Evolutionary conservation across 2,329 filamentous ascomycete genomes (phyloP).

Genomic region (Anthostomella pinea): DNA sequence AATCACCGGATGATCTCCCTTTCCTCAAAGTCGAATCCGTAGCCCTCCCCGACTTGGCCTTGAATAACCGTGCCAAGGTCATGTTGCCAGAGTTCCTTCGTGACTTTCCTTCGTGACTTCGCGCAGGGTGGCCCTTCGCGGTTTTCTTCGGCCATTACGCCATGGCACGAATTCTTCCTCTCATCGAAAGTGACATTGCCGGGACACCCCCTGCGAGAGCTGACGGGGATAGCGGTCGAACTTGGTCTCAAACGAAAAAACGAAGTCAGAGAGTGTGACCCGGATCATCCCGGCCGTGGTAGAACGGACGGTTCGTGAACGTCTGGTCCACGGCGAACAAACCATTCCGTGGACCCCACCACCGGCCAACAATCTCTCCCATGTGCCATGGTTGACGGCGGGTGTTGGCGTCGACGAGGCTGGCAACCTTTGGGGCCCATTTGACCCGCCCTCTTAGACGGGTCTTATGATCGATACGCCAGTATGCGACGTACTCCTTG

Average conservation of each 20-base stretch:
- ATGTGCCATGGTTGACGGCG: conserved; percentile 34
- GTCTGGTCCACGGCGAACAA: conserved; percentile 37
- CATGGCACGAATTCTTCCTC: neutral
- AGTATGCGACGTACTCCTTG: conserved; percentile 10
- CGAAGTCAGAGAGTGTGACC: conserved; percentile 34
- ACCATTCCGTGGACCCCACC: conserved; percentile 34
- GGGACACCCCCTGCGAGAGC: neutral
- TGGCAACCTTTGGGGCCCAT: conserved; percentile 36
- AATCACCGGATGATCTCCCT: no score
- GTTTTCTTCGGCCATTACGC: neutral
- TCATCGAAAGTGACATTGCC: neutral
- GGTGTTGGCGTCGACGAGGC: conserved; percentile 34
- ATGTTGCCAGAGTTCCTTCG: neutral
- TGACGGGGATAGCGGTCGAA: no score
- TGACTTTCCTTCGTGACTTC: no score
- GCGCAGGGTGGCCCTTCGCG: no score
- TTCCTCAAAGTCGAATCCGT: no score
- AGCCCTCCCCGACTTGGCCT: neutral
- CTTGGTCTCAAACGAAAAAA: conserved; percentile 28
- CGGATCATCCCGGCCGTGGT: no score
- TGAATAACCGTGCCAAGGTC: neutral
- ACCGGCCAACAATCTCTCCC: conserved; percentile 34
- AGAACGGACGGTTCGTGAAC: conserved; percentile 36
- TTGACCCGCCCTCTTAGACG: conserved; percentile 37
- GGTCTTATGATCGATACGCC: conserved; percentile 32